These are phyloP conservation scores for Knoxdaviesia proteae DNA, from an alignment of 2,329 filamentous ascomycete genomes.

Conservation along the genomic window DNA sequence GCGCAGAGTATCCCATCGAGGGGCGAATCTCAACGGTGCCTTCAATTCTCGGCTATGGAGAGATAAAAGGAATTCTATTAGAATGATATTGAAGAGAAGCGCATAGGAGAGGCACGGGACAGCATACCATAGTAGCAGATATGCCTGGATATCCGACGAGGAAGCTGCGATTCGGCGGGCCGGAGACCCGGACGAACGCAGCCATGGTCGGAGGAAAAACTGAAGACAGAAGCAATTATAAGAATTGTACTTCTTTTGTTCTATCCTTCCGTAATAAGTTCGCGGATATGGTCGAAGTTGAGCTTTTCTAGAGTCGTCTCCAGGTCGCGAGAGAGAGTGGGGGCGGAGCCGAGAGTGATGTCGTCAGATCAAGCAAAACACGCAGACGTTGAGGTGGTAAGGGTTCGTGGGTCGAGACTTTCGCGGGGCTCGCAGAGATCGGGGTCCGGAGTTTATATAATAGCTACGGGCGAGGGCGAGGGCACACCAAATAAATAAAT, in stretches of 20 bases:
- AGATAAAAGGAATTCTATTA: neutral
- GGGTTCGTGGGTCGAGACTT: no score
- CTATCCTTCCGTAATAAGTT: no score
- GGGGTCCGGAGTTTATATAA: no score
- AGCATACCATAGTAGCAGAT: conserved; percentile 80
- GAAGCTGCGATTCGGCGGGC: conserved; percentile 91
- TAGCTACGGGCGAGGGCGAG: no score
- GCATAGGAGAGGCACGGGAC: conserved; percentile 2
- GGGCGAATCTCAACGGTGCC: conserved; percentile 94
- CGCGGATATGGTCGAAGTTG: no score
- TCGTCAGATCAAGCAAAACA: neutral
- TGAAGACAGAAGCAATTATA: no score
- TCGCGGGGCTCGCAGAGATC: no score
- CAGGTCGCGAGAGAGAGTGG: neutral
- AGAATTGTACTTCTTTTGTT: no score
- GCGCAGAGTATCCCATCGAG: conserved; percentile 63
- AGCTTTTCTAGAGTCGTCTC: no score
- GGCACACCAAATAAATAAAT: no score
- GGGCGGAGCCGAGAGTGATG: neutral
- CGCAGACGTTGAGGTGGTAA: no score
- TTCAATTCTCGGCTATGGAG: conserved; percentile 69
- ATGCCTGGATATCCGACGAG: conserved; percentile 95
- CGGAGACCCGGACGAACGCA: conserved; percentile 86
- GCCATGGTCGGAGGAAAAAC: conserved; percentile 22
- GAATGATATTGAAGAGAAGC: neutral